Percentiles rank a stretch among this genome's conserved stretches.
Conservation (phyloP, 306 rosid species). For the Ammopiptanthus mongolicus region DNA sequence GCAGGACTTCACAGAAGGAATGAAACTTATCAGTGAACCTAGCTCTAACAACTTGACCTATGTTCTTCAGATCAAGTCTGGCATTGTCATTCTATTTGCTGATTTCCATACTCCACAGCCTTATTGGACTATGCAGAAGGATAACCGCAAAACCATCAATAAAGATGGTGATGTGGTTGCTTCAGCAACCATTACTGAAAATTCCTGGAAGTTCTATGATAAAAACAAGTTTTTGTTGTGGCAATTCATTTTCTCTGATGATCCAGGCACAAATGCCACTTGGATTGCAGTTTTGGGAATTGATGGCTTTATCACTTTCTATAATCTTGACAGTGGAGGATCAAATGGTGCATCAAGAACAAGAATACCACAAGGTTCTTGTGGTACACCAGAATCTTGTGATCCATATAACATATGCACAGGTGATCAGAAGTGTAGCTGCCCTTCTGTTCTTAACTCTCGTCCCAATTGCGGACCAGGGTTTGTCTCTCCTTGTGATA, state of each 20-base stretch:
- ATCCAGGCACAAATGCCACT: slow-evolving; percentile 37
- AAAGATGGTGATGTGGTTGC: slow-evolving; percentile 40
- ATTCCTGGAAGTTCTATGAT: slow-evolving; percentile 84
- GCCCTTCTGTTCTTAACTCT: slow-evolving; percentile 69
- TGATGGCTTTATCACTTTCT: slow-evolving; percentile 70
- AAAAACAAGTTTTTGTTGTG: slow-evolving; percentile 47
- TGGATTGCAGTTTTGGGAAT: slow-evolving; percentile 74
- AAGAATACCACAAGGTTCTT: slow-evolving; percentile 53
- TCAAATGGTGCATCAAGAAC: slow-evolving; percentile 32
- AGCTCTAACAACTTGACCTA: slow-evolving; percentile 42
- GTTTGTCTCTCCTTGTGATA: slow-evolving; percentile 50
- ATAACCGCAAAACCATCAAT: slow-evolving; percentile 48
- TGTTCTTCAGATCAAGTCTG: slow-evolving; percentile 67
- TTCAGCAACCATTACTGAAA: slow-evolving; percentile 48
- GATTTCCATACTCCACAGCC: slow-evolving; percentile 65
- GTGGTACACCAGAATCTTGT: slow-evolving; percentile 76
- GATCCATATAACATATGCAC: slow-evolving; percentile 56
- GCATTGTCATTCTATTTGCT: slow-evolving; percentile 59
- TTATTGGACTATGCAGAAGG: slow-evolving; percentile 79
- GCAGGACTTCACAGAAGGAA: slow-evolving; percentile 70
- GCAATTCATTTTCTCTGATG: slow-evolving; percentile 54
- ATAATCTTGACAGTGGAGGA: slow-evolving; percentile 36
- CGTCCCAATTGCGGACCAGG: slow-evolving; percentile 55
- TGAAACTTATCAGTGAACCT: slow-evolving; percentile 63
- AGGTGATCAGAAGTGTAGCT: slow-evolving; percentile 46